phyloP scores from a whole-genome alignment of 2,329 filamentous ascomycete genomes.

The Dactylellina parvicollis region DNA sequence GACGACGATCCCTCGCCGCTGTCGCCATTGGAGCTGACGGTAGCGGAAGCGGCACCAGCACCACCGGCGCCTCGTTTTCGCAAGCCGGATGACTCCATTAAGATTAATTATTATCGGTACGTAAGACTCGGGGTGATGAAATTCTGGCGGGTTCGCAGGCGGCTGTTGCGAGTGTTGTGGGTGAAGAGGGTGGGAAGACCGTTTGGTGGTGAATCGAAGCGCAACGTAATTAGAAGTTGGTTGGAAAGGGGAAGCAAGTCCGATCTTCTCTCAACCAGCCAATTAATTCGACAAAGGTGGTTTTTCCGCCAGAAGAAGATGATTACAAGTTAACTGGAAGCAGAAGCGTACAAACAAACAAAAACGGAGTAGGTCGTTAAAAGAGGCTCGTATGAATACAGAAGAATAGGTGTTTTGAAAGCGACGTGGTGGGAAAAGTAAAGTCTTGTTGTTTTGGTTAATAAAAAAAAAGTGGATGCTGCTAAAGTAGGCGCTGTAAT shows the following conservation, averaged over 20 bases:
- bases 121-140: background rate
- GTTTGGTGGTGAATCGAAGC: background rate
- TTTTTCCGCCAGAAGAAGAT: background rate
- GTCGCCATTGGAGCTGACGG: constrained; percentile 73
- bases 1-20: constrained; percentile 72
- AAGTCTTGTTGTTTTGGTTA: background rate
- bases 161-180: background rate
- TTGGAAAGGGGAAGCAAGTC: constrained; percentile 14
- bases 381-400: background rate
- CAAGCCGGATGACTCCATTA: constrained; percentile 48
- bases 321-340: background rate
- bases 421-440: background rate
- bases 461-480: background rate
- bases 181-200: background rate
- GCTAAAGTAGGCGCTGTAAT: background rate
- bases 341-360: no score
- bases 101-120: constrained; percentile 25
- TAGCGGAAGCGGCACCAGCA: constrained; percentile 70
- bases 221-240: background rate
- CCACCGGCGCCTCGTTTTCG: constrained; percentile 70
- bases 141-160: background rate
- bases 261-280: background rate
- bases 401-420: background rate
- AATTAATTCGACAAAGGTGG: background rate
- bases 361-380: background rate